These are phyloP conservation scores for Comarum palustre DNA, from an alignment of 306 rosid genomes.

Conservation along the genomic window DNA sequence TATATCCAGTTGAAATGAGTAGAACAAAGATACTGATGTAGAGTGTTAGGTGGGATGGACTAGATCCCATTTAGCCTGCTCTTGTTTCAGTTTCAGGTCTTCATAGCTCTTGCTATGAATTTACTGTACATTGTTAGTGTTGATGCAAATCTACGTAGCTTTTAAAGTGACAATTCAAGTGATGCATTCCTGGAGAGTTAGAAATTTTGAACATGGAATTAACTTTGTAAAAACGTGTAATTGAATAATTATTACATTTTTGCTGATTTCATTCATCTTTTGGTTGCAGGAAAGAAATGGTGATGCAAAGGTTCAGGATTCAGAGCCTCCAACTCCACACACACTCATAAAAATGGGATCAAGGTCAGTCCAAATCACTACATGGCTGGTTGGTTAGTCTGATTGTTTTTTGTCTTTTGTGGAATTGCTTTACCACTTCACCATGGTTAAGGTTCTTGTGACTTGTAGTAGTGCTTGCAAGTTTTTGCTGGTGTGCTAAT, in stretches of 20 bases:
- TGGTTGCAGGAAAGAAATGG: slow-evolving; percentile 77
- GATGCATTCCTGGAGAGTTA: background rate
- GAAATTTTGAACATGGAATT: background rate
- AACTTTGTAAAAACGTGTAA: background rate
- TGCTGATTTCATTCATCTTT: slow-evolving; percentile 23
- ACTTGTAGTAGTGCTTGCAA: slow-evolving; percentile 9
- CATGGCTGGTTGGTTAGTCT: slow-evolving; percentile 10
- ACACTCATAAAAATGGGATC: slow-evolving; percentile 74
- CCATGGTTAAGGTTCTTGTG: slow-evolving; percentile 23
- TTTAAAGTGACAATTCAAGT: background rate
- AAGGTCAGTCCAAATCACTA: slow-evolving; percentile 50
- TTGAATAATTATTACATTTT: background rate
- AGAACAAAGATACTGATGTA: background rate
- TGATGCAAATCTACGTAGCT: slow-evolving; percentile 5
- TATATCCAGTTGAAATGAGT: slow-evolving; percentile 10
- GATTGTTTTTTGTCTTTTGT: background rate
- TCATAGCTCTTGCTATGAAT: background rate
- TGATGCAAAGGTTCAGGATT: slow-evolving; percentile 63
- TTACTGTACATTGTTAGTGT: background rate
- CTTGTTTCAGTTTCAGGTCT: background rate
- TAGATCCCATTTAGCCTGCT: slow-evolving; percentile 5
- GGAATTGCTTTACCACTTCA: slow-evolving; percentile 15
- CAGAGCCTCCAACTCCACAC: slow-evolving; percentile 95
- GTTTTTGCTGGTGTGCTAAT: slow-evolving; percentile 3
- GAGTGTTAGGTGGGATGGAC: background rate